Evolutionary conservation across 164 flowering plant genomes (phyloP).

Genomic region (Vitis labrusca): DNA sequence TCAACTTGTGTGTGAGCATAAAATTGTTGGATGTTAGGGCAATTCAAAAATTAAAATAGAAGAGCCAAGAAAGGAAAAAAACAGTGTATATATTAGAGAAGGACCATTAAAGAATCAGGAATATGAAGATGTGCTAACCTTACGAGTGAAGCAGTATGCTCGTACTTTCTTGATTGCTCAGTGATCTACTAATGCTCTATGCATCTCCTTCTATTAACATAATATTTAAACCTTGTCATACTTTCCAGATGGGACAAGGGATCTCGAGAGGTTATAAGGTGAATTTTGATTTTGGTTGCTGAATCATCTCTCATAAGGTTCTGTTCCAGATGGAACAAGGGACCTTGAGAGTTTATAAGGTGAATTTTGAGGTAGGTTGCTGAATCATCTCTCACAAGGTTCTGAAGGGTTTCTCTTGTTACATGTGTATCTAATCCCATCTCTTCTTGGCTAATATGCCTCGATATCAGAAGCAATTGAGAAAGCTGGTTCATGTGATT

Average conservation of each 20-base stretch:
- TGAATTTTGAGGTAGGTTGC: neutral
- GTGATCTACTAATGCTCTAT: neutral
- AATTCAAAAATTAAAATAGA: neutral
- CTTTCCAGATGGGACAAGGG: neutral
- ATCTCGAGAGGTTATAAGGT: neutral
- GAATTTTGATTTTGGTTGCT: neutral
- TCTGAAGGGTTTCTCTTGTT: neutral
- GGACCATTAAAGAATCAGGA: neutral
- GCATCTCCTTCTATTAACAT: neutral
- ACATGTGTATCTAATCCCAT: neutral
- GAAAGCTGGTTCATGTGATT: neutral
- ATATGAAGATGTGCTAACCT: neutral
- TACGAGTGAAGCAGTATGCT: neutral
- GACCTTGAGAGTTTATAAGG: neutral
- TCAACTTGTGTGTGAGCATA: neutral
- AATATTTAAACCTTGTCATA: neutral
- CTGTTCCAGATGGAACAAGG: neutral
- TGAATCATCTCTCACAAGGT: neutral
- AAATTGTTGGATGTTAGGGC: neutral
- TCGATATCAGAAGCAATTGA: neutral
- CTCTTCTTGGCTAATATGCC: neutral
- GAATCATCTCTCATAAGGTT: neutral
- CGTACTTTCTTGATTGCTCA: neutral
- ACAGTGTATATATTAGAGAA: neutral
- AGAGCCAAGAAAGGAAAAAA: neutral